Evolutionary conservation across 108 stramenopile genomes (phyloP).

Genomic region (Skeletonema menzelii): DNA sequence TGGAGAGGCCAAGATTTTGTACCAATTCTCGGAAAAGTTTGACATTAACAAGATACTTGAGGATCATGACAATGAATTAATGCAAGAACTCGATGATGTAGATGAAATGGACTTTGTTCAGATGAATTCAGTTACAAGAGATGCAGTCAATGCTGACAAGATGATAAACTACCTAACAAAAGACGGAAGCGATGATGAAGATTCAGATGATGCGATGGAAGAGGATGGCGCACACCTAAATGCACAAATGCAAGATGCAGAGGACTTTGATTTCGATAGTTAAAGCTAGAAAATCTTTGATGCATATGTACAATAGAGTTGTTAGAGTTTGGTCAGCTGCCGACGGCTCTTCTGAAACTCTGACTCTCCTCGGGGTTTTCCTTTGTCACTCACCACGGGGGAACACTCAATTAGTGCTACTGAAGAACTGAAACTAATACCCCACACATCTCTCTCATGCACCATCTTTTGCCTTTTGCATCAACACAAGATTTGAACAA

Average conservation of each 20-base stretch:
- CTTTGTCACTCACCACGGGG: too few relatives aligned
- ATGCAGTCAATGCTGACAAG: conserved; percentile 34
- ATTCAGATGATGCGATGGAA: conserved; percentile 51
- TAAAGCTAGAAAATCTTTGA: too few relatives aligned
- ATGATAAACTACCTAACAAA: conserved; percentile 50
- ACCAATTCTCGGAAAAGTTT: conserved; percentile 72
- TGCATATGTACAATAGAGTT: too few relatives aligned
- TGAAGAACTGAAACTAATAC: too few relatives aligned
- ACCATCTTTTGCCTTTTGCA: neutral
- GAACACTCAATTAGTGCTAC: too few relatives aligned
- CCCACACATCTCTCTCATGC: too few relatives aligned
- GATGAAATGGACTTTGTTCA: conserved; percentile 92
- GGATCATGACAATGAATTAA: conserved; percentile 62
- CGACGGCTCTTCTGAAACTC: too few relatives aligned
- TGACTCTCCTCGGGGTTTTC: too few relatives aligned
- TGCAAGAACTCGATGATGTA: conserved; percentile 73
- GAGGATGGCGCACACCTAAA: conserved; percentile 43
- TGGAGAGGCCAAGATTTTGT: conserved; percentile 65
- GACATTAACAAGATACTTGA: conserved; percentile 65
- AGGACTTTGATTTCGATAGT: conserved; percentile 47
- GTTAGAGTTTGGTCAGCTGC: too few relatives aligned
- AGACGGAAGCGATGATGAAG: conserved; percentile 41
- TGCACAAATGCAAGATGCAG: conserved; percentile 62
- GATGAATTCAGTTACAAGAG: conserved; percentile 37
- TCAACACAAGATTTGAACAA: neutral